Evolutionary conservation across 2,329 filamentous ascomycete species (phyloP), one percentile per base, ranked within the genome.

Genomic region (Eurotiales sp.): DNA sequence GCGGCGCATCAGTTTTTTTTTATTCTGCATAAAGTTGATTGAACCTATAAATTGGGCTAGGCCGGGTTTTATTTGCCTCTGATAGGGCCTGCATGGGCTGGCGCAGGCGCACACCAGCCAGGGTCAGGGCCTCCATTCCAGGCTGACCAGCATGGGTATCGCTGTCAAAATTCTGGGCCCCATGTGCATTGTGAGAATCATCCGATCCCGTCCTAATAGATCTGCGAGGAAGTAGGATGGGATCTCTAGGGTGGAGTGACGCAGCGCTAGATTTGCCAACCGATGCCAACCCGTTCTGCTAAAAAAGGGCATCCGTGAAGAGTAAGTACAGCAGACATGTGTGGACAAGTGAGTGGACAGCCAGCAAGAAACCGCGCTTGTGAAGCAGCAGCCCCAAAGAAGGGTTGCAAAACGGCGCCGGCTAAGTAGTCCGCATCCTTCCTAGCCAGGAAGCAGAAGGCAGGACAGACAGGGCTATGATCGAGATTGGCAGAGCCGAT

Each of bases 1-100:
- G 52, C 52, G 52, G 48, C 52, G 52, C 44, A 54, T 54, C 49
- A 52, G 39, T 41, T 46, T 47, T 36, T 52, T 14, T 32, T 36
- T 41, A 14, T 43, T 43, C 44, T 47, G 48, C 52, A 51, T 41
- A 48, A 36, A 48, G 41, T 49, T 39, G n/a, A n/a, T n/a, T n/a
- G 41, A 44, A n/a, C 46, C 46, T 49, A 43, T 25, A 49, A 39
- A 54, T 54, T 34, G 46, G 42, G 45, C 46, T 46, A 48, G 39
- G 42, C 43, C 37, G 37, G 42, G 11, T 46, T 37, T 39, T 34
- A 45, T 43, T 37, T 17, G 23, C 34, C 43, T 32, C 48, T 47
- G 36, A 43, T 50, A 51, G 48, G 48, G 41, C 42, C 29, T 39
- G 48, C 44, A 48, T 52, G 43, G 42, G n/a, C n/a, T n/a, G n/a